Conservation (phyloP, 1,139 yeast genomes). For the Diutina mesorugosa region DNA sequence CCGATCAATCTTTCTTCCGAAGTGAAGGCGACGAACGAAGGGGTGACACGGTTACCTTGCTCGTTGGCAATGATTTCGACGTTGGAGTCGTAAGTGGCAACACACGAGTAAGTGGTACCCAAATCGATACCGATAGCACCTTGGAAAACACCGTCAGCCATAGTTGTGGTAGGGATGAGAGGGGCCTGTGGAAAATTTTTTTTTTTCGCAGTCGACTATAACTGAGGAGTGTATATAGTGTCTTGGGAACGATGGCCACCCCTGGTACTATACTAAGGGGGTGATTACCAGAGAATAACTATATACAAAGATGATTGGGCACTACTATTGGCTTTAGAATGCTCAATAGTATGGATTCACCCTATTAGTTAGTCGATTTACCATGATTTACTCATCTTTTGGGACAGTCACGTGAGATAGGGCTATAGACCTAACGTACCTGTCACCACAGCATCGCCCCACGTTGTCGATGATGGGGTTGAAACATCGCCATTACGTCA, state of each 20-base stretch:
- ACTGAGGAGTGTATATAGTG: not conserved
- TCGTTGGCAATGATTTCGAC: slow-evolving; percentile 93
- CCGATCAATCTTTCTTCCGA: slow-evolving; percentile 96
- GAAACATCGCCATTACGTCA: not conserved
- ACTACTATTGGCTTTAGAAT: not conserved
- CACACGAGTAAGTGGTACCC: slow-evolving; percentile 99
- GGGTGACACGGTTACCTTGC: slow-evolving; percentile 99
- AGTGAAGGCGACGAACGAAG: slow-evolving; percentile 96
- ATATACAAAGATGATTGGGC: not conserved
- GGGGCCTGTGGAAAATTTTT: not conserved
- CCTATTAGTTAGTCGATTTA: no score
- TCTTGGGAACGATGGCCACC: no score
- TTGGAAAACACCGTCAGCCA: slow-evolving; percentile 99
- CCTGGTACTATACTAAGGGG: not conserved
- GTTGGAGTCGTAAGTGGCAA: slow-evolving; percentile 87
- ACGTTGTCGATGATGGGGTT: not conserved
- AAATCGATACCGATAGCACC: slow-evolving; percentile 99
- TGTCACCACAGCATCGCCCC: not conserved
- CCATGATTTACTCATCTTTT: not conserved
- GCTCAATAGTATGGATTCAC: no score
- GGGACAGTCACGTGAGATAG: not conserved
- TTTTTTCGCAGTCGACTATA: not conserved
- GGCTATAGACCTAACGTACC: not conserved
- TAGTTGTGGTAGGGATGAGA: slow-evolving; percentile 9
- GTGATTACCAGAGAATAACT: not conserved